phyloP scores from a whole-genome alignment of 768 basidiomycete genomes.

The Sutorius australiensis region DNA sequence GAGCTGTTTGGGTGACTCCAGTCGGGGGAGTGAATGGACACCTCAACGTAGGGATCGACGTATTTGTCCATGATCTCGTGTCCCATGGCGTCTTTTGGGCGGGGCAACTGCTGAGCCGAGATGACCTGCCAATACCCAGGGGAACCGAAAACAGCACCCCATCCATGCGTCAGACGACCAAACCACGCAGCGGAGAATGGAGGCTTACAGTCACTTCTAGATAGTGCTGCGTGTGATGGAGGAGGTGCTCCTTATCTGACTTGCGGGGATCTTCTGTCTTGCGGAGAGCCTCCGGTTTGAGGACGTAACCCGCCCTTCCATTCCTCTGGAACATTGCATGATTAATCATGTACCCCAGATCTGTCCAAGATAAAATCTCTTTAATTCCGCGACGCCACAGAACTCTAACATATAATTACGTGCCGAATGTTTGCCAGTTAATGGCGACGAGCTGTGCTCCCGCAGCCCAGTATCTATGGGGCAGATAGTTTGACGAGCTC shows the following conservation, averaged over 20 bases:
- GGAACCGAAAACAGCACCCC: background rate
- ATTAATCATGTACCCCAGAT: constrained; percentile 89
- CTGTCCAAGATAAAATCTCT: constrained; percentile 37
- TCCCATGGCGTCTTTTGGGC: constrained; percentile 58
- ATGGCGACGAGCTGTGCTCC: constrained; percentile 90
- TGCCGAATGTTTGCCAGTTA: constrained; percentile 97
- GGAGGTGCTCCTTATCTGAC: constrained; percentile 57
- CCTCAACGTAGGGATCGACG: constrained; percentile 77
- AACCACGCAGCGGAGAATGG: background rate
- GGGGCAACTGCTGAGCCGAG: constrained; percentile 88
- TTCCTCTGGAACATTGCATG: constrained; percentile 94
- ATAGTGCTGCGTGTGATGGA: constrained; percentile 51
- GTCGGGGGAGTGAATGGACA: constrained; percentile 72
- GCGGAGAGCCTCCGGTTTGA: constrained; percentile 80
- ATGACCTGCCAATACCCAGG: constrained; percentile 46
- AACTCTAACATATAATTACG: constrained; percentile 21
- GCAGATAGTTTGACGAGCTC: constrained; percentile 82
- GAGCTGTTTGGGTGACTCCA: constrained; percentile 43
- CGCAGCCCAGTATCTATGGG: constrained; percentile 84
- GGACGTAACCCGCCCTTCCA: constrained; percentile 82
- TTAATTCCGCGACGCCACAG: background rate
- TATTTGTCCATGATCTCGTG: constrained; percentile 58
- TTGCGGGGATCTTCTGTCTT: constrained; percentile 46
- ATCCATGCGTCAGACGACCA: background rate
- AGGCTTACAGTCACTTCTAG: constrained; percentile 59